phyloP scores from a whole-genome alignment of 306 rosid species.

The Arachis stenosperma region DNA sequence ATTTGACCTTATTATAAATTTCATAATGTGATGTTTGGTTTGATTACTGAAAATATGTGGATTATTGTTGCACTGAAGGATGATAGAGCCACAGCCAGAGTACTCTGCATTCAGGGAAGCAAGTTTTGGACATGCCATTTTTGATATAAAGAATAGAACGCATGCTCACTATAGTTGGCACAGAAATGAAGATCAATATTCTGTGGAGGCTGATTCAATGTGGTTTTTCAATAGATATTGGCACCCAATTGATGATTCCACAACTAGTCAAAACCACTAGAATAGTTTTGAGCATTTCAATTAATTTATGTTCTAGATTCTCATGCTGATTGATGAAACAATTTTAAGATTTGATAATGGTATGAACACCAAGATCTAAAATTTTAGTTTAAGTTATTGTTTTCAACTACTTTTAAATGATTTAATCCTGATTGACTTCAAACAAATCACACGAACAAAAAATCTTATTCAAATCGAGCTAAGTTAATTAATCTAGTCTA shows the following conservation, averaged over 20 bases:
- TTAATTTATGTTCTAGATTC: background rate
- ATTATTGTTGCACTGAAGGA: conserved; percentile 40
- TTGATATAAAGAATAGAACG: conserved; percentile 69
- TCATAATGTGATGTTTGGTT: background rate
- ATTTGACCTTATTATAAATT: too few species aligned
- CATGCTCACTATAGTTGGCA: conserved; percentile 78
- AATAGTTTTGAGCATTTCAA: background rate
- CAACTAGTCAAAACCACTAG: background rate
- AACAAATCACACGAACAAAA: too few species aligned
- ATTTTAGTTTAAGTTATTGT: too few species aligned
- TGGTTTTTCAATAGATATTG: conserved; percentile 68
- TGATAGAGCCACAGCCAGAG: conserved; percentile 69
- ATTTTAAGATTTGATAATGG: too few species aligned
- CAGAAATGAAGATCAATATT: conserved; percentile 63
- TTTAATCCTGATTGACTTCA: too few species aligned
- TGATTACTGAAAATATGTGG: background rate
- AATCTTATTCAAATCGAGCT: too few species aligned
- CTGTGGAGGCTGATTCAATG: conserved; percentile 62
- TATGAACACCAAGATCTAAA: too few species aligned
- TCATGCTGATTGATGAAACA: too few species aligned
- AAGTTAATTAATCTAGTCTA: too few species aligned
- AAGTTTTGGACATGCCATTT: conserved; percentile 76
- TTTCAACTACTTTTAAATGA: too few species aligned
- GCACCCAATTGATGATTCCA: conserved; percentile 62
- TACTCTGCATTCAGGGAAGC: conserved; percentile 76